Evolutionary conservation across 169 alveolate genomes (phyloP), one percentile per base, ranked within the genome.

Genomic region (Babesia bovis): DNA sequence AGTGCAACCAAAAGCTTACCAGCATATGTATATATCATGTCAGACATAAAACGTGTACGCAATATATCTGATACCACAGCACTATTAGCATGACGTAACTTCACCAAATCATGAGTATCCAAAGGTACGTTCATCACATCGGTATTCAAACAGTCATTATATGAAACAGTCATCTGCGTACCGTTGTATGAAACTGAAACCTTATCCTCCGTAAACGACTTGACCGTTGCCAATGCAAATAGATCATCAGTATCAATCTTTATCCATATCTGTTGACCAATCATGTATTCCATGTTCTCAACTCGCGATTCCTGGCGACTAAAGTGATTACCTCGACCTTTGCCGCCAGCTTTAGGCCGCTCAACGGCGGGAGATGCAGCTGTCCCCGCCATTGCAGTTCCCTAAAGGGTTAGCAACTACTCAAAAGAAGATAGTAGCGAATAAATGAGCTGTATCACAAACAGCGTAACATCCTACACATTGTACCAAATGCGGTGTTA

Each of bases 1-100:
- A 91, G 85, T 47, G 91, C 94, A 44, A 91, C 79, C 47, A 91
- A 55, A 35, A 91, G 66, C 79, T 91, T 88, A 10, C 95, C 95
- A 13, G 92, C 94, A 66, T 91, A 91, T 13, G 95, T 85, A n/a
- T 81, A 81, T 32, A 81, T 81, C 35, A 17, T 23, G 56, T 81
- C 72, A 0, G 69, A 21, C 57, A 35, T 36, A 40, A 71, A 81
- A 4, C 88, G 68, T 2, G 58, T 60, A 13, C 74, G 58, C 66
- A 81, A 38, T 17, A 81, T 69, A 30, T 81, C 82, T 42, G 74
- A 21, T 2, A 81, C 88, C n/a, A 81, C 81, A 1, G 88, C 88
- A 55, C 85, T 70, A 42, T 81, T 81, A 4, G 88, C 83, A 65
- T 81, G 88, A 17, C 84, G 88, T 6, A 81, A 44, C 71, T 81